Conservation (phyloP, 2,329 filamentous ascomycete species). For the Phialemoniopsis sp. region DNA sequence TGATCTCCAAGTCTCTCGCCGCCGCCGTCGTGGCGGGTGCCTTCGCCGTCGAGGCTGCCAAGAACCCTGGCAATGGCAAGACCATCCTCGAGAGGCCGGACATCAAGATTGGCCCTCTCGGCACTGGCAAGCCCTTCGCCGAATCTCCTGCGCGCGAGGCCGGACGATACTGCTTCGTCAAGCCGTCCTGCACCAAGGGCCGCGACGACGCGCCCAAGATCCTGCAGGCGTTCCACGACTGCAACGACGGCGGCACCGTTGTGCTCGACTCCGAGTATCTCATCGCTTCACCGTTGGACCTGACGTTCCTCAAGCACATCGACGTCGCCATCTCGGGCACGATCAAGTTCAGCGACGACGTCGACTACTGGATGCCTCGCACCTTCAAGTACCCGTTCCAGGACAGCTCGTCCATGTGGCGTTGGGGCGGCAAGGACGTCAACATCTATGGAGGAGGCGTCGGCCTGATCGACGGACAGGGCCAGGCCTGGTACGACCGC, state of each 20-base stretch:
- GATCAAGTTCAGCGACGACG: conserved; percentile 51
- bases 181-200: no score
- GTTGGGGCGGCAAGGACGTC: conserved; percentile 62
- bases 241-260: conserved; percentile 59
- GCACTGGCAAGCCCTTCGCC: no score
- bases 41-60: no score
- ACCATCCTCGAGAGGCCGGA: no score
- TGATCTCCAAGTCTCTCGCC: no score
- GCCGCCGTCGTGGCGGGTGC: no score
- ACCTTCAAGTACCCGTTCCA: conserved; percentile 60
- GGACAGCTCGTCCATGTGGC: conserved; percentile 63
- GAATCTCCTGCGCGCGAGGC: no score
- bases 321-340: conserved; percentile 42
- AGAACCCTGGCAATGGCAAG: no score
- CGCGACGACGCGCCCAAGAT: conserved; percentile 36
- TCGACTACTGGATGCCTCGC: conserved; percentile 62
- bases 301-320: conserved; percentile 51
- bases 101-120: no score
- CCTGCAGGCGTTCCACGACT: conserved; percentile 48
- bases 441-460: conserved; percentile 52
- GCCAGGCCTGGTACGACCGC: conserved; percentile 61
- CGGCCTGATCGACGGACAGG: conserved; percentile 59
- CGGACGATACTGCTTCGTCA: no score
- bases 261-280: conserved; percentile 51
- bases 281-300: conserved; percentile 50